Percentiles rank a stretch among this genome's conserved stretches.
These are phyloP conservation scores for Ceratocystis cubensis DNA, from an alignment of 2,329 filamentous ascomycete species.

Conservation along the genomic window DNA sequence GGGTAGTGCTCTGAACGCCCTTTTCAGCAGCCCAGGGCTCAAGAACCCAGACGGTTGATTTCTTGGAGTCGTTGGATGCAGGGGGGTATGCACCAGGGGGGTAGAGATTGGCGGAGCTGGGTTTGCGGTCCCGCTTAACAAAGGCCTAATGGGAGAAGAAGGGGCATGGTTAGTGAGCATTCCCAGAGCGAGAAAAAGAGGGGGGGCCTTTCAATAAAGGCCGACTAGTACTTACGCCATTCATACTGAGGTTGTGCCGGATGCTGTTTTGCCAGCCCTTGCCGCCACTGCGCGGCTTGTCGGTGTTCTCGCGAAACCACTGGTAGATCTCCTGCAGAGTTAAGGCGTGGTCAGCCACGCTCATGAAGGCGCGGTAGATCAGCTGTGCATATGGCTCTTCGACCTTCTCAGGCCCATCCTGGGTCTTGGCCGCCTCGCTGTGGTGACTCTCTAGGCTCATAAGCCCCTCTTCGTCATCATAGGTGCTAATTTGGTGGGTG, in stretches of 20 bases:
- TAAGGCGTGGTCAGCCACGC: conserved; percentile 54
- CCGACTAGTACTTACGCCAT: conserved; percentile 48
- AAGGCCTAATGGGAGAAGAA: conserved; percentile 29
- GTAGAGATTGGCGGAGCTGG: not conserved
- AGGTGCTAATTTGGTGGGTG: conserved; percentile 10
- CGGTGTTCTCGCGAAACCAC: conserved; percentile 76
- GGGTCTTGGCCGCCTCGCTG: conserved; percentile 23
- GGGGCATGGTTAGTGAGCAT: not conserved
- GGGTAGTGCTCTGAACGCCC: conserved; percentile 76
- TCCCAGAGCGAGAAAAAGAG: conserved; percentile 15
- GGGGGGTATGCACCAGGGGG: conserved; percentile 22
- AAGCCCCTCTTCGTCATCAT: conserved; percentile 17
- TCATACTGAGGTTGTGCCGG: conserved; percentile 93
- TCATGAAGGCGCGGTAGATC: conserved; percentile 63
- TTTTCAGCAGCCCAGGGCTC: conserved; percentile 53
- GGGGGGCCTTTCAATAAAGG: not conserved
- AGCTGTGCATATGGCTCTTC: conserved; percentile 65
- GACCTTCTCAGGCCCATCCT: conserved; percentile 24
- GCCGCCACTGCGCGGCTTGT: conserved; percentile 57
- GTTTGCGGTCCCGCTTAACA: conserved; percentile 31
- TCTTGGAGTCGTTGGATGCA: conserved; percentile 30
- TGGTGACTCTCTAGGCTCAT: conserved; percentile 21
- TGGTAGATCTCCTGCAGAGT: conserved; percentile 76
- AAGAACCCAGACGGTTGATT: conserved; percentile 68
- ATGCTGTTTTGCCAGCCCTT: conserved; percentile 95